phyloP scores from a whole-genome alignment of 257 asterid species.

The Mentha longifolia region DNA sequence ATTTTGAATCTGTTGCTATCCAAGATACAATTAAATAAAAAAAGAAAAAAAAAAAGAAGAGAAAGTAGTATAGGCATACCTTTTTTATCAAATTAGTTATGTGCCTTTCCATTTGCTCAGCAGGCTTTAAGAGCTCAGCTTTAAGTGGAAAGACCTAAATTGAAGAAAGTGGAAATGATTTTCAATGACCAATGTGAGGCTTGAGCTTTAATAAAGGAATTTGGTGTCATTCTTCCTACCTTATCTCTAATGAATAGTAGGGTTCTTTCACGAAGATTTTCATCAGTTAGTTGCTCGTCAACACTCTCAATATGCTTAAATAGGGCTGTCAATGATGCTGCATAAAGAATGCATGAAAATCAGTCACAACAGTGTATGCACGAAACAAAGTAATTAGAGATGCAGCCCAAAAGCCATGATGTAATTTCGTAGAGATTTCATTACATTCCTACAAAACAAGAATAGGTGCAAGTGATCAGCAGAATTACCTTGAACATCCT shows the following conservation, averaged over 20 bases:
- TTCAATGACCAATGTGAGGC: constrained; percentile 7
- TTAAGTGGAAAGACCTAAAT: constrained; percentile 86
- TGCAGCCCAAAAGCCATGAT: constrained; percentile 31
- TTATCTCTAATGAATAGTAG: constrained; percentile 79
- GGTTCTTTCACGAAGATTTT: constrained; percentile 91
- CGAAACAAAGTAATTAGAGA: constrained; percentile 18
- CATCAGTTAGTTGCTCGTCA: constrained; percentile 89
- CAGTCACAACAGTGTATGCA: constrained; percentile 21
- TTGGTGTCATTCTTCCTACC: constrained; percentile 48
- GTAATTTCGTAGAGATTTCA: constrained; percentile 23
- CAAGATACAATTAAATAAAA: constrained; percentile 2
- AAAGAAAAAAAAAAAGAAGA: no score
- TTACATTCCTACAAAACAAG: constrained; percentile 1
- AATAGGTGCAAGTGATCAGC: constrained; percentile 14
- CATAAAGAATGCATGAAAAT: constrained; percentile 30
- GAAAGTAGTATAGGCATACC: constrained; percentile 42
- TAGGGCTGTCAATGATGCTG: constrained; percentile 92
- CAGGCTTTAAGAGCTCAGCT: constrained; percentile 83
- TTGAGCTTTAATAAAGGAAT: constrained; percentile 20
- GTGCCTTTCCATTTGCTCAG: constrained; percentile 93
- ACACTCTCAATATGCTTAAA: constrained; percentile 93
- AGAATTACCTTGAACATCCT: constrained; percentile 78
- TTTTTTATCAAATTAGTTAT: constrained; percentile 83
- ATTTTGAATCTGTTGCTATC: constrained; percentile 4
- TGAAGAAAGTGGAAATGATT: constrained; percentile 16